Percentiles rank a stretch among this genome's conserved stretches.
Evolutionary conservation across 192 early-diverging fungal genomes (phyloP).

Genomic region (Geranomyces variabilis): DNA sequence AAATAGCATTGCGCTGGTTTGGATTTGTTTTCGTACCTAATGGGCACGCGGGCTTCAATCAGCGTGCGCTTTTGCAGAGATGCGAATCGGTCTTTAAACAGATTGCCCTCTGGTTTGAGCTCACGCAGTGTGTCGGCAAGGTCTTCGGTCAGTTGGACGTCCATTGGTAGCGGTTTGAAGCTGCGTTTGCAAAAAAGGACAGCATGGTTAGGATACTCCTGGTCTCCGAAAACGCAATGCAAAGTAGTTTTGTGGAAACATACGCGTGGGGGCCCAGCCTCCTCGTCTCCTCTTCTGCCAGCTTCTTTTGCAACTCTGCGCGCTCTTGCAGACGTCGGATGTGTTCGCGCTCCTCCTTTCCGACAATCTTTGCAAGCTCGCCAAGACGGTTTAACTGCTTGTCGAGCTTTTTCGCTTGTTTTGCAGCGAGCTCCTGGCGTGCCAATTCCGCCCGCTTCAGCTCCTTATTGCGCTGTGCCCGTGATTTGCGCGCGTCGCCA

Average conservation of each 20-base stretch:
- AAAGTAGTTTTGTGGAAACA: slow-evolving; percentile 21
- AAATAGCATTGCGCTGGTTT: slow-evolving; percentile 10
- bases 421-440: slow-evolving; percentile 32
- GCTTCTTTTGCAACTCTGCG: slow-evolving; percentile 14
- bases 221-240: not conserved
- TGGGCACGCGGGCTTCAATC: slow-evolving; percentile 57
- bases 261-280: slow-evolving; percentile 37
- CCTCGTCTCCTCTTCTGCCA: slow-evolving; percentile 23
- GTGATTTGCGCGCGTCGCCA: slow-evolving; percentile 32
- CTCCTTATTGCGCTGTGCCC: slow-evolving; percentile 40
- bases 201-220: slow-evolving; percentile 3
- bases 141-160: slow-evolving; percentile 56
- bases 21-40: slow-evolving; percentile 26
- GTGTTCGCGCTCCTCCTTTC: slow-evolving; percentile 32
- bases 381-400: slow-evolving; percentile 31
- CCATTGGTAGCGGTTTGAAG: slow-evolving; percentile 44
- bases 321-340: slow-evolving; percentile 11
- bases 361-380: slow-evolving; percentile 36
- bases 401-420: slow-evolving; percentile 20
- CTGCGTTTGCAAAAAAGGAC: slow-evolving; percentile 15
- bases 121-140: slow-evolving; percentile 47
- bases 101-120: slow-evolving; percentile 58
- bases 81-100: slow-evolving; percentile 55
- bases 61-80: slow-evolving; percentile 52
- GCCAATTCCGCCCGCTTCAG: slow-evolving; percentile 8